Conservation (phyloP, 108 stramenopile species). For the Pseudonitzschia delicatissima region DNA sequence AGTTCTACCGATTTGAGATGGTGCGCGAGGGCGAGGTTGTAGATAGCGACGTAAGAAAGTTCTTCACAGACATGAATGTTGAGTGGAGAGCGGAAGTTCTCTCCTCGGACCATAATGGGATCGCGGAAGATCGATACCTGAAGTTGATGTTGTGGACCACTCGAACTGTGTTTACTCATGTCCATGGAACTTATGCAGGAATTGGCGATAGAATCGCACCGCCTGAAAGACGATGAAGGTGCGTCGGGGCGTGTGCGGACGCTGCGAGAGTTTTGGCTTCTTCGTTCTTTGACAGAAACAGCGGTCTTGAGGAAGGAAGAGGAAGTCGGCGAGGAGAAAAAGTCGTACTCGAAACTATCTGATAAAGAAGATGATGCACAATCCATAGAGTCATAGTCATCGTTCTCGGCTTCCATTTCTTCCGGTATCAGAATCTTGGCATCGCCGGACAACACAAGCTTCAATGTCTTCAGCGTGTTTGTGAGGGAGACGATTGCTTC, state of each 20-base stretch:
- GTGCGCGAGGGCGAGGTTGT: conserved; percentile 29
- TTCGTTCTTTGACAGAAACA: background rate
- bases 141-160: background rate
- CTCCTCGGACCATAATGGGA: conserved; percentile 10
- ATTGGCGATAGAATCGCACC: too few species aligned
- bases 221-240: too few species aligned
- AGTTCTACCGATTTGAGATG: conserved; percentile 23
- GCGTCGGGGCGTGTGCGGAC: too few species aligned
- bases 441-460: conserved; percentile 16
- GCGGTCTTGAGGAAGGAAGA: conserved; percentile 17
- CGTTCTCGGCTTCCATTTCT: background rate
- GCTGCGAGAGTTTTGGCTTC: background rate
- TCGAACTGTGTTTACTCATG: too few species aligned
- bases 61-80: conserved; percentile 18
- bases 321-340: conserved; percentile 7
- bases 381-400: background rate
- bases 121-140: conserved; percentile 21
- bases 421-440: background rate
- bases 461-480: conserved; percentile 13
- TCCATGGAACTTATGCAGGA: too few species aligned
- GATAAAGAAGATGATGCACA: background rate
- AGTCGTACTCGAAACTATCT: conserved; percentile 10
- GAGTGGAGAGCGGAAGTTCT: background rate
- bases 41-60: conserved; percentile 23
- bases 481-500: conserved; percentile 19